Base-by-base conservation (phyloP, 2,329 filamentous ascomycete species). In the Shiraia bambusicola region DNA sequence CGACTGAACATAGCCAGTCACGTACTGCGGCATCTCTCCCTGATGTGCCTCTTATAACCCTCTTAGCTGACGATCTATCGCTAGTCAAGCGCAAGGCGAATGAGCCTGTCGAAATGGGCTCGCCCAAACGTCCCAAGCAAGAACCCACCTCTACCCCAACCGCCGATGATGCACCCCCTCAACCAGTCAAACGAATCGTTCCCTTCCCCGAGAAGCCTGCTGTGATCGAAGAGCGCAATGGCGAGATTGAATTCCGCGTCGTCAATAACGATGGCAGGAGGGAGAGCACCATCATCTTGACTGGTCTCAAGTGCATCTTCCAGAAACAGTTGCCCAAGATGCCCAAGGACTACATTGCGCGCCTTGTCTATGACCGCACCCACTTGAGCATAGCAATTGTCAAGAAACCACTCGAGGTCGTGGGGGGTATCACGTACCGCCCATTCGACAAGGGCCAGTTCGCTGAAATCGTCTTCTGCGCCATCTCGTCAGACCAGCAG, bases 291-390 rank as follows among this genome's bases (percentile, higher is more conserved):
- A 94, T 97, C 63, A 94, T 98, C 57, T 77, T 98, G 45, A 96
- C 92, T 0, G 93, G 93, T 11, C 76, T 98, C 40, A 98, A 97
- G 67, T 95, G 91, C 65, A 94, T 98, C 52, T 97, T 98, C 61
- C 93, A 98, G 67, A 97, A 97, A 59, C 93, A 98, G 65, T 77
- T 98, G 5, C 93, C 93, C 0, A 97, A 97, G 71, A 98, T 98
- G 93, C 93, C 93, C 11, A 96, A 97, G 70, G 93, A 97, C 65
- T 98, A 98, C 68, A 97, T 98, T 58, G 93, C 93, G 3, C 87
- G 93, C 28, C 82, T 98, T 6, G 93, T 98, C 44, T 98, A 98
- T 72, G 93, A 98, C 70, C 85, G 93, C 37, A 95, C 92, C 5
- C 93, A 98, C 73, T 69, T 97, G 47, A 95, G 89, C 28, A 95